Base-by-base conservation (phyloP, 2,329 filamentous ascomycete species). In the Tolypocladium album region DNA sequence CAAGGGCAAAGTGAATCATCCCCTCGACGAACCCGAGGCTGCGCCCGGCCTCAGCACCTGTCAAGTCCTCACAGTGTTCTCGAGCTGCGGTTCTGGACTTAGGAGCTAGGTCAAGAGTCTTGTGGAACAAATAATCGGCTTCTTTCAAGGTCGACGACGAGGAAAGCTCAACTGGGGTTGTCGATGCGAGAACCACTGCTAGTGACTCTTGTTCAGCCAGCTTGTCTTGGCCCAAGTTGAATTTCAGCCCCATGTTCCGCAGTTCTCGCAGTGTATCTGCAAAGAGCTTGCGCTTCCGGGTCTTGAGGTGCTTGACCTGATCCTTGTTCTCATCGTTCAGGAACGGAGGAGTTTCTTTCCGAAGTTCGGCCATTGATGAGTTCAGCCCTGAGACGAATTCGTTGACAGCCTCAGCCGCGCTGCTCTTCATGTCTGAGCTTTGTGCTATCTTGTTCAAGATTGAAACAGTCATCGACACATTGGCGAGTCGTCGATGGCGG, bases 21-120 rank as follows among this genome's bases (percentile, higher is more conserved):
- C 92, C 91, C 71, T 99, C 94, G n/a, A 97, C 77, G 64, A 90
- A 90, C 0, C 91, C 91, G 56, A 89, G 82, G 70, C 91, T 92
- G 68, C 92, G 83, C 50, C 83, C 81, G 9, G 94, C 82, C 66
- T 97, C 91, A 11, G 90, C 87, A 50, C 86, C 82, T 53, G 88
- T 96, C 45, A 99, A 76, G 64, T 99, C 95, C 43, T 90, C 87
- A 0, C 89, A 91, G 72, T 96, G 91, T 57, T 90, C 87, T 64
- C 86, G 81, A 12, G 84, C 78, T 38, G 87, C 81, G 50, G 82
- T 78, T 67, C 93, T 84, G 57, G 88, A 83, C 64, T 82, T 81
- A 20, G 87, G 83, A 64, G 89, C 84, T 15, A 92, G 72, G 68
- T 93, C 89, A 36, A 97, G 76, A 38, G 90, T 79, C 69, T 89